These are phyloP conservation scores for Colletotrichum truncatum DNA, from an alignment of 2,329 filamentous ascomycete genomes.

Conservation along the genomic window DNA sequence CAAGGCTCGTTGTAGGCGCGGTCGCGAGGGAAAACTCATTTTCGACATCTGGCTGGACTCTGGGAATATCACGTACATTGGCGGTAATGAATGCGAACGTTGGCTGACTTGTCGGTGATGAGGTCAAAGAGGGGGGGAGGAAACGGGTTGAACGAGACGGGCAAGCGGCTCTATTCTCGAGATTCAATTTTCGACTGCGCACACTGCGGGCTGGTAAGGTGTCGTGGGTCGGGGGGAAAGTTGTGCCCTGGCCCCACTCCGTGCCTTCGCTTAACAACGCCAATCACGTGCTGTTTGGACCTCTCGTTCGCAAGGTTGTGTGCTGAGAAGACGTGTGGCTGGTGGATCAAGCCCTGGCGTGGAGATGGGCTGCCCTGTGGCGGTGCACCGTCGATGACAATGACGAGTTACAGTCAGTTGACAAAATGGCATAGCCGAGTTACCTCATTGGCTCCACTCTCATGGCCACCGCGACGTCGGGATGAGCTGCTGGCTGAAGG, in stretches of 20 bases:
- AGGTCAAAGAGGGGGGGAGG: slow-evolving; percentile 18
- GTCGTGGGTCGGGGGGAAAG: slow-evolving; percentile 2
- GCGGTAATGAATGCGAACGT: slow-evolving; percentile 30
- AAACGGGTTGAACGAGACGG: slow-evolving; percentile 1
- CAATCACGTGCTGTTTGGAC: slow-evolving; percentile 26
- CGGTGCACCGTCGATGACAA: not conserved
- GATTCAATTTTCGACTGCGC: slow-evolving; percentile 26
- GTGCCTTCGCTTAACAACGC: slow-evolving; percentile 15
- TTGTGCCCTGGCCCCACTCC: slow-evolving; percentile 22
- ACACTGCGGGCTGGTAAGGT: not conserved
- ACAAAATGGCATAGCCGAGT: no score
- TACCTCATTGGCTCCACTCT: not conserved
- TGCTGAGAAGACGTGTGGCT: not conserved
- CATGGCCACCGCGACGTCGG: not conserved
- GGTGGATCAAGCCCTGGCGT: not conserved
- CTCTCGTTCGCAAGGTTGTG: not conserved
- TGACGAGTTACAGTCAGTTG: no score
- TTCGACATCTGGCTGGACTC: no score
- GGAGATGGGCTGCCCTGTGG: slow-evolving; percentile 2
- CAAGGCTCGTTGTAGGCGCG: not conserved
- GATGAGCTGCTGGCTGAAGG: slow-evolving; percentile 11
- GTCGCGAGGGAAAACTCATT: not conserved
- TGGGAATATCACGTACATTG: slow-evolving; percentile 21
- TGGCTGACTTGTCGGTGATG: slow-evolving; percentile 30
- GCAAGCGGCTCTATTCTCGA: slow-evolving; percentile 8